Base-by-base conservation (phyloP, 495 filamentous ascomycete genomes). In the Collariella sp. region DNA sequence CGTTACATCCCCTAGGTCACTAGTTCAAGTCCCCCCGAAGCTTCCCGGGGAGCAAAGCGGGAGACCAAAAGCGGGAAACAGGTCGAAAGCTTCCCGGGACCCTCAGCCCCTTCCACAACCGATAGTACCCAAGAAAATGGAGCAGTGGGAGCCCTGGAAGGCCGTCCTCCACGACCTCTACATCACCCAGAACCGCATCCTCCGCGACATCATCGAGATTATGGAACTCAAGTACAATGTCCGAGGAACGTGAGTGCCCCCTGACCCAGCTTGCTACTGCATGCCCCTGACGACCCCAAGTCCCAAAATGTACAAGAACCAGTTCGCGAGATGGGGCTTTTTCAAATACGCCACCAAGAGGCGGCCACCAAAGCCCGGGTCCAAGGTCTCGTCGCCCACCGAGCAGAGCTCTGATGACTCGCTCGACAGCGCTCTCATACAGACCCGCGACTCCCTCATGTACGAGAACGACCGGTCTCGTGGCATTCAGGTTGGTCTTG, bases 251-350 rank as follows among this genome's bases (percentile, higher is more conserved):
- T 68, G 44, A 64, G 65, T 57, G 0, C 6, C 2, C 5, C 16
- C 9, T 35, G 2, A 16, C 11, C 15, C 36, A 19, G 16, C 1
- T 16, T 38, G 31, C n/a, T 13, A 9, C 11, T 22, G 19, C 22
- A 31, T 34, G 0, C 23, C 10, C 12, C 35, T 18, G n/a, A 3
- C 26, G 24, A n/a, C 5, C n/a, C 43, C 40, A 54, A 67, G 63
- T 13, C 61, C 64, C 7, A 69, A 67, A 44, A 69, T 69, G 66
- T 69, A 67, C 52, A 69, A 69, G 31, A 65, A 63, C 46, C 66
- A 69, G 31, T 61, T 69, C 24, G 58, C 60, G 0, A 41, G 66
- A 7, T 69, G 66, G 66, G 46, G 50, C 24, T 65, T 67, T 52
- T 65, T 65, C 58, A 69, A 69, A 55, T 68, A 68, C 20, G 24